Conservation (phyloP, 2,329 filamentous ascomycete genomes). For the Hirsutella minnesotensis region DNA sequence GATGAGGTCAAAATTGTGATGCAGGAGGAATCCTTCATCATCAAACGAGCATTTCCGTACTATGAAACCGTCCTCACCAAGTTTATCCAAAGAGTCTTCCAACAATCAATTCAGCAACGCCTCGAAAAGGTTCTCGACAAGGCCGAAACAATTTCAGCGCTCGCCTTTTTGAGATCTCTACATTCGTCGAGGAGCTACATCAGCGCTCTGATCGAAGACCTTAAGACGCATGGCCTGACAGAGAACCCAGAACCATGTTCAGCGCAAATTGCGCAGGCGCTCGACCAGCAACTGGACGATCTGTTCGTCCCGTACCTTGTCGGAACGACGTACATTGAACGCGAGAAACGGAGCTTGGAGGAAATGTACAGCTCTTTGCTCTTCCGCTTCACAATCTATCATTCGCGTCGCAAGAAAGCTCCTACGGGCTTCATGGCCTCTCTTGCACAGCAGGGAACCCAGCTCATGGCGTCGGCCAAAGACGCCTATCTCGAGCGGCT, state of each 20-base stretch:
- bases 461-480: conserved; percentile 75
- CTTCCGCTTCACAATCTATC: conserved; percentile 95
- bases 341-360: conserved; percentile 58
- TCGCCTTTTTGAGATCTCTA: conserved; percentile 81
- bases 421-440: conserved; percentile 89
- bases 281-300: conserved; percentile 66
- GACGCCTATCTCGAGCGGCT: conserved; percentile 85
- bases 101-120: conserved; percentile 93
- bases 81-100: conserved; percentile 91
- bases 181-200: conserved; percentile 90
- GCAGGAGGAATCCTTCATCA: conserved; percentile 94
- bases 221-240: conserved; percentile 88
- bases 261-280: conserved; percentile 66
- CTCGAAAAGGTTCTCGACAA: conserved; percentile 94
- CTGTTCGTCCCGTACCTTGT: conserved; percentile 61
- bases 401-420: conserved; percentile 76
- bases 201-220: conserved; percentile 73
- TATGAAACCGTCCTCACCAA: conserved; percentile 88
- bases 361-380: conserved; percentile 82
- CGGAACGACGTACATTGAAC: conserved; percentile 58
- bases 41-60: conserved; percentile 91
- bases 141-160: conserved; percentile 77
- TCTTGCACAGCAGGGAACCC: conserved; percentile 78
- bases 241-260: conserved; percentile 90
- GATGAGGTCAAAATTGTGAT: conserved; percentile 94